These are phyloP conservation scores for Ganoderma multipileum DNA, from an alignment of 1,284 basidiomycete genomes.

Conservation along the genomic window DNA sequence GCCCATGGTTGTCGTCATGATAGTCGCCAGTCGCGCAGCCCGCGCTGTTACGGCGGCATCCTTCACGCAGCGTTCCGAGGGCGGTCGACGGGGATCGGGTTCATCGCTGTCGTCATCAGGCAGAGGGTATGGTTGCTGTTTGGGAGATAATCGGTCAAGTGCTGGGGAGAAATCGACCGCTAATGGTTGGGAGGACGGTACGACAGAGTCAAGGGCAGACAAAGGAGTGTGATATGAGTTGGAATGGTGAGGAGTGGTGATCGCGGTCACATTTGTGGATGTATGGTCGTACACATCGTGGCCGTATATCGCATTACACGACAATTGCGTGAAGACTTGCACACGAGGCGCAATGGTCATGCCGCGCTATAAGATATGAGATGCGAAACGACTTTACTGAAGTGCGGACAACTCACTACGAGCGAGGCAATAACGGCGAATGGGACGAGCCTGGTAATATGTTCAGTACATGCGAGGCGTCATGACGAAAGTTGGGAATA, in stretches of 20 bases:
- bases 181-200: slow-evolving; percentile 17
- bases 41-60: slow-evolving; percentile 72
- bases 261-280: slow-evolving; percentile 30
- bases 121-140: neutral
- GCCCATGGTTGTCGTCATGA: slow-evolving; percentile 83
- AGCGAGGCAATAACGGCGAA: slow-evolving; percentile 72
- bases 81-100: slow-evolving; percentile 56
- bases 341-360: slow-evolving; percentile 82
- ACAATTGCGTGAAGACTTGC: slow-evolving; percentile 79
- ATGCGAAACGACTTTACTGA: neutral
- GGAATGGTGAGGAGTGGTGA: slow-evolving; percentile 23
- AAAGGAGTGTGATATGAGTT: slow-evolving; percentile 24
- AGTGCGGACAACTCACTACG: slow-evolving; percentile 53
- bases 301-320: slow-evolving; percentile 61
- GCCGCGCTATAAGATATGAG: slow-evolving; percentile 57
- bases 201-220: slow-evolving; percentile 22
- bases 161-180: slow-evolving; percentile 4
- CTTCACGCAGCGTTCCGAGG: slow-evolving; percentile 58
- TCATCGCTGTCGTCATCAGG: slow-evolving; percentile 45
- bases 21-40: slow-evolving; percentile 72
- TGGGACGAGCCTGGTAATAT: slow-evolving; percentile 67
- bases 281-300: slow-evolving; percentile 54
- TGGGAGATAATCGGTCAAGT: neutral
- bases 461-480: slow-evolving; percentile 5
- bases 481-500: neutral